Conservation (phyloP, 495 filamentous ascomycete genomes). For the Cenococcum geophilum region DNA sequence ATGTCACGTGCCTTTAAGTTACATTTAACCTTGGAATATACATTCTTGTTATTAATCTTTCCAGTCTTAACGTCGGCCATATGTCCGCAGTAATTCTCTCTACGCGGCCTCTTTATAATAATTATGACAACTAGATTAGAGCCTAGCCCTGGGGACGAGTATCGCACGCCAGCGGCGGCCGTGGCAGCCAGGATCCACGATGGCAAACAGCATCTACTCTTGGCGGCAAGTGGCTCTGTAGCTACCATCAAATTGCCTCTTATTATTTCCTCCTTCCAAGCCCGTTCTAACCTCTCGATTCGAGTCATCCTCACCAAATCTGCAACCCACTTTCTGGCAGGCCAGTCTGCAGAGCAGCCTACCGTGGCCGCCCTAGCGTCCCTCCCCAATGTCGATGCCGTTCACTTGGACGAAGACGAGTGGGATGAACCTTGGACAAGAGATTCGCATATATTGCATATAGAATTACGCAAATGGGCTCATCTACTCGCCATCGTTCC, state of each 20-base stretch:
- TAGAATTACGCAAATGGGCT: slow-evolving; percentile 72
- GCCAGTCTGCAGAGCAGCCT: slow-evolving; percentile 64
- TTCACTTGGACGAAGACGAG: slow-evolving; percentile 74
- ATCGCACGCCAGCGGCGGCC: background rate
- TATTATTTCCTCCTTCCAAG: slow-evolving; percentile 54
- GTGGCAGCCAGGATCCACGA: slow-evolving; percentile 40
- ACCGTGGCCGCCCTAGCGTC: slow-evolving; percentile 44
- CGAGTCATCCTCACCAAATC: slow-evolving; percentile 69
- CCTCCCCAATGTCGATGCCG: slow-evolving; percentile 56
- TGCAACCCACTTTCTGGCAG: slow-evolving; percentile 63
- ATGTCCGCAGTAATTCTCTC: background rate
- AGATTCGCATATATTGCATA: slow-evolving; percentile 65
- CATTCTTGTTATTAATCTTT: too few species aligned
- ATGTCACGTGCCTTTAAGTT: too few species aligned
- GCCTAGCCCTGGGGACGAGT: background rate
- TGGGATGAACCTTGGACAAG: slow-evolving; percentile 66
- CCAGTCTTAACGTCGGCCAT: background rate
- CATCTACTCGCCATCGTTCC: slow-evolving; percentile 73
- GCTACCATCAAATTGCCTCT: slow-evolving; percentile 81
- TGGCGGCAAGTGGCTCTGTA: slow-evolving; percentile 68
- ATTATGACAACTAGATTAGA: background rate
- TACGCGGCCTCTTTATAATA: background rate
- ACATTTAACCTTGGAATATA: too few species aligned
- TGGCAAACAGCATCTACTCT: slow-evolving; percentile 66
- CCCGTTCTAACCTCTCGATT: slow-evolving; percentile 56